Conservation (phyloP, 306 rosid genomes). For the Cicer pinnatifidum region DNA sequence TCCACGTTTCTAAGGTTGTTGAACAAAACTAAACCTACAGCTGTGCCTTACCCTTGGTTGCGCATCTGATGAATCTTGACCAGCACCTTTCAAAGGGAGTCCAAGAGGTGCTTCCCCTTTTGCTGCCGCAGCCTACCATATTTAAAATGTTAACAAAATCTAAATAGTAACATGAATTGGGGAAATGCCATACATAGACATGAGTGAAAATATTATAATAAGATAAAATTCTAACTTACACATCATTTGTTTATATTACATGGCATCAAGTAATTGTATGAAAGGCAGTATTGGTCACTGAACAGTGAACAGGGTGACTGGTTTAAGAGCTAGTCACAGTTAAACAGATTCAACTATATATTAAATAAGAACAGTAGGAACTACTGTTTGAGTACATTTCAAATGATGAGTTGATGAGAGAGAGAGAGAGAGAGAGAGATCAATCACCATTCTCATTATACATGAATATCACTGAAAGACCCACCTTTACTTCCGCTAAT, state of each 20-base stretch:
- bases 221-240: conserved; percentile 35
- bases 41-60: conserved; percentile 60
- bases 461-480: conserved; percentile 42
- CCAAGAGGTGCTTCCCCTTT: conserved; percentile 98
- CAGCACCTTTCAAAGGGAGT: conserved; percentile 94
- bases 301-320: conserved; percentile 20
- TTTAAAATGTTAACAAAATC: conserved; percentile 38
- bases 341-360: conserved; percentile 18
- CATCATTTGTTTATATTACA: conserved; percentile 24
- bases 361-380: conserved; percentile 11
- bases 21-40: conserved; percentile 26
- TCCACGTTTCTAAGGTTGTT: conserved; percentile 18
- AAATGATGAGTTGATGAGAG: conserved; percentile 14
- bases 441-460: conserved; percentile 15
- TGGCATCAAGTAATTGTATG: conserved; percentile 1
- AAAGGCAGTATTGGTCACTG: conserved; percentile 26
- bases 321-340: conserved; percentile 4
- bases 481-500: conserved; percentile 91
- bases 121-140: conserved; percentile 94
- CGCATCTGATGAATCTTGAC: conserved; percentile 89
- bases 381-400: conserved; percentile 24
- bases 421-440: background rate
- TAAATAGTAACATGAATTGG: conserved; percentile 1
- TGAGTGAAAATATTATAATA: background rate
- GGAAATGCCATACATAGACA: conserved; percentile 23